Conservation (phyloP, 768 basidiomycete genomes). For the Rhodotorula babjevae region DNA sequence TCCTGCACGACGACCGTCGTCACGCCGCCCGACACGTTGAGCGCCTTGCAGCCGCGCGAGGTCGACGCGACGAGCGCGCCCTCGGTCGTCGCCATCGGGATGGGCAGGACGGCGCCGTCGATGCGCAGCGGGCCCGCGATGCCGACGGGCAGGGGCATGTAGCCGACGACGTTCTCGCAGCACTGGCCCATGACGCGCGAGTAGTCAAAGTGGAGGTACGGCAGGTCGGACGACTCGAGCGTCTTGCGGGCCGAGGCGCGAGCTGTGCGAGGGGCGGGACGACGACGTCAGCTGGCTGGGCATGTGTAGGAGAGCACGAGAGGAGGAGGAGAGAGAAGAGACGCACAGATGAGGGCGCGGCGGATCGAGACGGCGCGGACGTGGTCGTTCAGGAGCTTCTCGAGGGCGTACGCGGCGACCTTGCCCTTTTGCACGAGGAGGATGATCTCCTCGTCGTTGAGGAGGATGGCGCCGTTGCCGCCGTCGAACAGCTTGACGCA, state of each 20-base stretch:
- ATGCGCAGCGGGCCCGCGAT: slow-evolving; percentile 91
- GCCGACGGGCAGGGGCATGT: slow-evolving; percentile 91
- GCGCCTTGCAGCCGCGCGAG: slow-evolving; percentile 93
- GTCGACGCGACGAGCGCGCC: slow-evolving; percentile 97
- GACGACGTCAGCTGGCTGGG: slow-evolving; percentile 7
- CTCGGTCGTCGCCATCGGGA: slow-evolving; percentile 99
- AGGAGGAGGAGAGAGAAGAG: neutral
- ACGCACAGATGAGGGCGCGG: slow-evolving; percentile 80
- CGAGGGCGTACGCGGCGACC: slow-evolving; percentile 88
- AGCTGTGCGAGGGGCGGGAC: slow-evolving; percentile 51
- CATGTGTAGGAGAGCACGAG: neutral
- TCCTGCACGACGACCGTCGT: slow-evolving; percentile 87
- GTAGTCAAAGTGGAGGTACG: slow-evolving; percentile 84
- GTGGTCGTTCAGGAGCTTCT: slow-evolving; percentile 84
- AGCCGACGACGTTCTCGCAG: slow-evolving; percentile 98
- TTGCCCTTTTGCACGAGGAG: slow-evolving; percentile 82
- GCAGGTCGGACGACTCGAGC: slow-evolving; percentile 75
- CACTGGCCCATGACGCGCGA: slow-evolving; percentile 89
- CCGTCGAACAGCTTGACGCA: slow-evolving; percentile 68
- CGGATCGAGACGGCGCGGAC: slow-evolving; percentile 83
- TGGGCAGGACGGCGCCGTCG: slow-evolving; percentile 75
- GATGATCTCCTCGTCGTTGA: slow-evolving; percentile 90
- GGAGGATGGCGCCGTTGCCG: slow-evolving; percentile 48
- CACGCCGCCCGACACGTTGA: slow-evolving; percentile 92
- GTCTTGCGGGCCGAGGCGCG: slow-evolving; percentile 78